Conservation (phyloP, 257 asterid genomes). For the Oldenlandia corymbosa region DNA sequence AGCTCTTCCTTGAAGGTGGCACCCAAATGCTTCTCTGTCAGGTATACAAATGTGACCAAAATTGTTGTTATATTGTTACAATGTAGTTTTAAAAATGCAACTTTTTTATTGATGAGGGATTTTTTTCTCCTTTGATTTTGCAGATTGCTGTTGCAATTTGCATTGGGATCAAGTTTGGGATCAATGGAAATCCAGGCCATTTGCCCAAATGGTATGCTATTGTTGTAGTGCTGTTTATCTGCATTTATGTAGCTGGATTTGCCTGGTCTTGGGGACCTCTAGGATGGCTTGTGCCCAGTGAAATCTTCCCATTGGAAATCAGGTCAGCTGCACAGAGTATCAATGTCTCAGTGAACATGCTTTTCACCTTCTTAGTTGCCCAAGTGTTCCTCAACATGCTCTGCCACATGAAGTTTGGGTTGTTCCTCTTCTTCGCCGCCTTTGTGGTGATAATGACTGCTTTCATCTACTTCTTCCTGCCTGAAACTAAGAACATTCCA, state of each 20-base stretch:
- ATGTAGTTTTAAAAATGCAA: background rate
- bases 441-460: conserved; percentile 56
- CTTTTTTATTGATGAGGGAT: background rate
- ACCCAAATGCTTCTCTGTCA: conserved; percentile 2
- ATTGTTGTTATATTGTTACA: background rate
- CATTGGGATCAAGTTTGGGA: conserved; percentile 61
- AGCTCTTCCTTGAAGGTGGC: background rate
- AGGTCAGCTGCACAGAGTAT: conserved; percentile 82
- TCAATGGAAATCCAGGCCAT: conserved; percentile 39
- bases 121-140: background rate
- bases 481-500: conserved; percentile 80
- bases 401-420: conserved; percentile 68
- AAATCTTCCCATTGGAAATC: conserved; percentile 73
- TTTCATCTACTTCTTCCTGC: conserved; percentile 55
- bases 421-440: conserved; percentile 62
- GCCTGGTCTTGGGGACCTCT: conserved; percentile 96
- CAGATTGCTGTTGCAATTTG: conserved; percentile 51
- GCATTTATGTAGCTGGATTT: conserved; percentile 67
- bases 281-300: conserved; percentile 87
- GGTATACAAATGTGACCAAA: background rate
- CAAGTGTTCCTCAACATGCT: conserved; percentile 66
- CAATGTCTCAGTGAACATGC: conserved; percentile 70
- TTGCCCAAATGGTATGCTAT: conserved; percentile 67
- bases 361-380: conserved; percentile 58
- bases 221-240: conserved; percentile 60